Percentiles rank a stretch among this genome's conserved stretches.
Evolutionary conservation across 495 filamentous ascomycete genomes (phyloP).

Genomic region (Bombardia bombarda): DNA sequence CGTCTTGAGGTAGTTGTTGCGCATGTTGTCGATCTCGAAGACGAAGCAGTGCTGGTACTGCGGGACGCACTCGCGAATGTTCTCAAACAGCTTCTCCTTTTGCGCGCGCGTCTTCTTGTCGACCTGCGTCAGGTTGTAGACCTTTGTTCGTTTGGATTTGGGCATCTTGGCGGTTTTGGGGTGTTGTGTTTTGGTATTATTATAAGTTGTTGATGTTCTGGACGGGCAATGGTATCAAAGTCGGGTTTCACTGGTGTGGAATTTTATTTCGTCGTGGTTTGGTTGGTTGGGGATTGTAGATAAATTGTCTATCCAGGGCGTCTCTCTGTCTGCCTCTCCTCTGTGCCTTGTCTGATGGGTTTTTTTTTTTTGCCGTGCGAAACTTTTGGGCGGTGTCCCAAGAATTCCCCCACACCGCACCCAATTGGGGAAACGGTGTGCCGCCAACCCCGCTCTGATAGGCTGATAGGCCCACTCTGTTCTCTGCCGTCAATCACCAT

Average conservation of each 20-base stretch:
- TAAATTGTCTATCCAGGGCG: too few species aligned
- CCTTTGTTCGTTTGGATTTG: conserved; percentile 84
- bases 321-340: too few species aligned
- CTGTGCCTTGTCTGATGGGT: too few species aligned
- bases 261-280: not conserved
- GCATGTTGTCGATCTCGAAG: conserved; percentile 95
- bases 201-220: not conserved
- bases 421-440: not conserved
- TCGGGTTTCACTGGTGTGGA: not conserved
- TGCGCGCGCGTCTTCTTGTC: conserved; percentile 85
- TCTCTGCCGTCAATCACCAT: not conserved
- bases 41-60: conserved; percentile 86
- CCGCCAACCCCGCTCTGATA: not conserved
- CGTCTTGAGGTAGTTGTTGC: conserved; percentile 92
- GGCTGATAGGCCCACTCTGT: not conserved
- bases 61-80: conserved; percentile 78
- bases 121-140: conserved; percentile 83
- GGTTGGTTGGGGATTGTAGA: not conserved
- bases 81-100: conserved; percentile 77
- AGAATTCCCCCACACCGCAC: conserved; percentile 3
- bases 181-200: not conserved
- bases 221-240: not conserved
- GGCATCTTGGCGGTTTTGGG: conserved; percentile 65
- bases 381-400: conserved; percentile 9
- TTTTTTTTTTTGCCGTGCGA: conserved; percentile 9